A percentile compares a stretch with the other conserved stretches of the same genome.
Conservation (phyloP, 1,139 yeast species). For the Zygosaccharomyces pseudobailii region DNA sequence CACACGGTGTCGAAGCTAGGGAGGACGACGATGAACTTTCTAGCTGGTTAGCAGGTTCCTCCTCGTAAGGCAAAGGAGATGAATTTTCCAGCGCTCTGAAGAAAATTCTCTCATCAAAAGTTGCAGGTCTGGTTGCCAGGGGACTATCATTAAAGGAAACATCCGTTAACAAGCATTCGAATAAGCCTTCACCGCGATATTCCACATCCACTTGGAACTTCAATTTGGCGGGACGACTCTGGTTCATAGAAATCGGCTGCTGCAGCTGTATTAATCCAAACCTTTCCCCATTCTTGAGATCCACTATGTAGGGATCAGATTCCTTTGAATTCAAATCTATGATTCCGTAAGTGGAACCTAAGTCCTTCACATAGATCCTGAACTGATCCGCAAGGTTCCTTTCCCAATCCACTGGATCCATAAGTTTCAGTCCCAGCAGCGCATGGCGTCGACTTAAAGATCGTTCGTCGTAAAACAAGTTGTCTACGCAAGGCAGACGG, state of each 20-base stretch:
- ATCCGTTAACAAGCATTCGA: conserved; percentile 11
- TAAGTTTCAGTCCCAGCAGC: conserved; percentile 17
- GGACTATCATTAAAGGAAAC: conserved; percentile 13
- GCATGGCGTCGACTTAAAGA: conserved; percentile 24
- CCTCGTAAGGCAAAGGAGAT: conserved; percentile 4
- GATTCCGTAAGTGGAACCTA: conserved; percentile 23
- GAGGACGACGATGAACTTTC: conserved; percentile 5
- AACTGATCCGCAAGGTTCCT: conserved; percentile 17
- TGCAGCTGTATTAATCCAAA: conserved; percentile 20
- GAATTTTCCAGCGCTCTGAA: conserved; percentile 1
- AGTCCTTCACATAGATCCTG: conserved; percentile 23
- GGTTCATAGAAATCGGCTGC: conserved; percentile 6
- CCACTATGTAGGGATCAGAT: conserved; percentile 18
- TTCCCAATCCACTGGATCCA: conserved; percentile 13
- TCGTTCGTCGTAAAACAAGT: conserved; percentile 19
- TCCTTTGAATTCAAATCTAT: conserved; percentile 23
- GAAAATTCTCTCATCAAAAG: conserved; percentile 4
- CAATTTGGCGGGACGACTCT: conserved; percentile 11
- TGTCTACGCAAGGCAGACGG: conserved; percentile 14
- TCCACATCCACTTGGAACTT: conserved; percentile 12
- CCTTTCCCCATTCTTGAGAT: conserved; percentile 25
- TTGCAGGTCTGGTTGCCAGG: conserved; percentile 9
- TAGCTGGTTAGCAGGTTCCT: background rate
- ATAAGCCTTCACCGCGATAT: conserved; percentile 8
- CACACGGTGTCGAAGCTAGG: no score